Evolutionary conservation across 140 eudicot genomes (phyloP).

Genomic region (Cichorium intybus): DNA sequence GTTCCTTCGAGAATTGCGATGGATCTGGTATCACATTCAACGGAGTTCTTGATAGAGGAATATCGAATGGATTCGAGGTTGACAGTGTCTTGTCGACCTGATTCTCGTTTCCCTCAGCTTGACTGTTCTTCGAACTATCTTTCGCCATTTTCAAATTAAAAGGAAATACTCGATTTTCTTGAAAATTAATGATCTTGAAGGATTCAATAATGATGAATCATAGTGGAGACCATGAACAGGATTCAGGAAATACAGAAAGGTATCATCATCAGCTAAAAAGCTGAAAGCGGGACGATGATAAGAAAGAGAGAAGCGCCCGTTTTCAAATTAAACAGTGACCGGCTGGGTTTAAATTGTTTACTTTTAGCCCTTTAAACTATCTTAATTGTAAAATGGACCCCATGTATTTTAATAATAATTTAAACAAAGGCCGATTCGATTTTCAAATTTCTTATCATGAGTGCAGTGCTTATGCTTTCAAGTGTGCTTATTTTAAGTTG

Average conservation of each 20-base stretch:
- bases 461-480: not conserved
- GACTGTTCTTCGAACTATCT: conserved; percentile 11
- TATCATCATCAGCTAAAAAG: conserved; percentile 26
- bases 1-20: conserved; percentile 38
- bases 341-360: conserved; percentile 1
- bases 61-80: conserved; percentile 16
- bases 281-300: conserved; percentile 14
- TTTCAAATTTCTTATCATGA: conserved; percentile 4
- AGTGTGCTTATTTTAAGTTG: not conserved
- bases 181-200: not conserved
- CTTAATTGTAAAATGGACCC: not conserved
- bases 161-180: not conserved
- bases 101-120: conserved; percentile 45
- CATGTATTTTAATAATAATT: not conserved
- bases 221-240: not conserved
- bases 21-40: conserved; percentile 70
- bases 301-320: conserved; percentile 37
- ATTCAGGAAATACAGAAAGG: conserved; percentile 9
- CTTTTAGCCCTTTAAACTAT: not conserved
- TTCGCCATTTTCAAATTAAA: conserved; percentile 23
- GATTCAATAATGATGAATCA: conserved; percentile 6
- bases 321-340: conserved; percentile 38
- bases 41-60: conserved; percentile 49
- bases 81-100: conserved; percentile 25
- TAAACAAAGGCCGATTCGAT: not conserved